These are phyloP conservation scores for Kandelia obovata DNA, from an alignment of 345 rosid genomes.

Conservation along the genomic window DNA sequence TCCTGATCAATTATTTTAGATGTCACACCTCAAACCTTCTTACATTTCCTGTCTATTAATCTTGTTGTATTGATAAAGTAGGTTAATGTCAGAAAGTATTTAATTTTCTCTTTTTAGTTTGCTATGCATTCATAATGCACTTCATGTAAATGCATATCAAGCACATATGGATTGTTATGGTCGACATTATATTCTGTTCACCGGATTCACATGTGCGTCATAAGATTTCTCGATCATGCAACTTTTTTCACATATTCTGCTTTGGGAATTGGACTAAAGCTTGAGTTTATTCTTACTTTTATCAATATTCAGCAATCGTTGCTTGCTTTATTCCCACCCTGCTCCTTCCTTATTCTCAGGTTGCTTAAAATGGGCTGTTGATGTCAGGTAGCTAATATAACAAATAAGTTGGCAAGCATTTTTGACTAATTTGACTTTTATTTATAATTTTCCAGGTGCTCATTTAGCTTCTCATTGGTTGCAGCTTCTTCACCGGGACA, in stretches of 20 bases:
- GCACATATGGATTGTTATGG: neutral
- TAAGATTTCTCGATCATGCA: neutral
- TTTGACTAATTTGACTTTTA: neutral
- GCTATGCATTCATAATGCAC: neutral
- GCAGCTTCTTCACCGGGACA: constrained; percentile 1
- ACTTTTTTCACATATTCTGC: neutral
- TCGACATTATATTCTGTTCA: neutral
- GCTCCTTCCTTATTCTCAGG: no score
- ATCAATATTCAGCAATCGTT: neutral
- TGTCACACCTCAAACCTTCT: no score
- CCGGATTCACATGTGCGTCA: neutral
- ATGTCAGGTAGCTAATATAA: no score
- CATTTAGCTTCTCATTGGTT: constrained; percentile 6
- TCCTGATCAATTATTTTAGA: no score
- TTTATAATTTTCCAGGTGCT: neutral
- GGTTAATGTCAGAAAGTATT: no score
- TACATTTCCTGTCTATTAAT: no score
- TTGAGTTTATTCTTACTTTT: neutral
- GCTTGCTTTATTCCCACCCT: no score
- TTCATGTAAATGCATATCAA: neutral
- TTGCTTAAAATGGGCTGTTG: no score
- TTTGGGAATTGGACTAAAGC: neutral
- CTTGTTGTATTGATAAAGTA: no score
- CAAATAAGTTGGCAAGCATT: no score
- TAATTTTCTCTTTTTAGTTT: no score